A percentile compares a stretch with the other conserved stretches of the same genome.
These are phyloP conservation scores for Epichloe gansuensis DNA, from an alignment of 2,329 filamentous ascomycete genomes.

Conservation along the genomic window DNA sequence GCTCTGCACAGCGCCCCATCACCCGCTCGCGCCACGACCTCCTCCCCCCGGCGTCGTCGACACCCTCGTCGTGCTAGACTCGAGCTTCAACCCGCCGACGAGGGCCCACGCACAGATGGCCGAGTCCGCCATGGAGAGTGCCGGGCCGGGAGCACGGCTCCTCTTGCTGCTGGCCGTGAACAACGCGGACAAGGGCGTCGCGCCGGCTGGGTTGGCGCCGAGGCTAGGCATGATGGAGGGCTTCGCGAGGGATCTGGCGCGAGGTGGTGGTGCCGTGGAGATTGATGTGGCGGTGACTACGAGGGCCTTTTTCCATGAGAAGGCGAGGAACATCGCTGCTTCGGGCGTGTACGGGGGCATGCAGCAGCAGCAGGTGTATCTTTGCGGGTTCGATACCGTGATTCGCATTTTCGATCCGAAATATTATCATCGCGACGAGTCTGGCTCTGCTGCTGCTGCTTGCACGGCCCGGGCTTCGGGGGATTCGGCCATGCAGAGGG, in stretches of 20 bases:
- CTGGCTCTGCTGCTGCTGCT: not conserved
- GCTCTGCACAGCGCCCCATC: slow-evolving; percentile 23
- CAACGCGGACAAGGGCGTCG: slow-evolving; percentile 54
- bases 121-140: slow-evolving; percentile 28
- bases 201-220: slow-evolving; percentile 54
- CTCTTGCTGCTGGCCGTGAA: slow-evolving; percentile 48
- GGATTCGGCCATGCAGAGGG: slow-evolving; percentile 29
- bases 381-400: slow-evolving; percentile 65
- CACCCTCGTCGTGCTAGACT: slow-evolving; percentile 46
- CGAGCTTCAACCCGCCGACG: slow-evolving; percentile 57
- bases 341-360: slow-evolving; percentile 26
- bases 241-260: slow-evolving; percentile 45
- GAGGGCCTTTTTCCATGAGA: slow-evolving; percentile 62
- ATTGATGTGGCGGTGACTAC: slow-evolving; percentile 60
- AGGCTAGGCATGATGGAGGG: slow-evolving; percentile 59
- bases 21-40: not conserved
- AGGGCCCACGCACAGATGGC: slow-evolving; percentile 47
- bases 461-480: too few species aligned
- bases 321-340: slow-evolving; percentile 44
- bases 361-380: slow-evolving; percentile 45
- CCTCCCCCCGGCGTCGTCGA: not conserved
- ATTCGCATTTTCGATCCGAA: slow-evolving; percentile 59
- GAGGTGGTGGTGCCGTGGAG: slow-evolving; percentile 12
- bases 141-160: slow-evolving; percentile 23
- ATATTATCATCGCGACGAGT: slow-evolving; percentile 45